Evolutionary conservation across 2,329 filamentous ascomycete species (phyloP), one percentile per base, ranked within the genome.

Genomic region (Teratosphaeria nubilosa): DNA sequence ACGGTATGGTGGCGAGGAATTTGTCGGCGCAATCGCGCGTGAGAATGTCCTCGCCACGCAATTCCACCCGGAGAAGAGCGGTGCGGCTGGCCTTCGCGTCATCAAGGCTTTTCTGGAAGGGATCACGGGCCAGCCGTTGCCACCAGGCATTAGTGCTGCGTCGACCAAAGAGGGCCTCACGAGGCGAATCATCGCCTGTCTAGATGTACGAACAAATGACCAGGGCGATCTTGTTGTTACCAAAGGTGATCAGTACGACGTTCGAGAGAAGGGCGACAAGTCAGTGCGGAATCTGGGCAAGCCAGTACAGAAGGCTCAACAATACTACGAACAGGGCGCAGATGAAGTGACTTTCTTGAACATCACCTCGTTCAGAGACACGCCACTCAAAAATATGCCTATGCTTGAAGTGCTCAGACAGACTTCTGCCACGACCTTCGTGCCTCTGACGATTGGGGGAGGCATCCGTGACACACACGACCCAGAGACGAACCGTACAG

Each of bases 301-400:
- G 75, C 94, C 94, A 1, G 91, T 99, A 54, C 91, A 96, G 64
- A 88, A 99, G 83, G 94, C 94, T 9, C 85, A 84, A 74, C 85
- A 84, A 68, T 99, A 99, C 79, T 99, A 97, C 78, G 87, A 95
- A 69, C 90, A 96, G 75, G 94, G 94, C 60, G 91, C 94, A 13
- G 94, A 99, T 74, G 94, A 99, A 75, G 83, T 99, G 58, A 96
- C 92, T 0, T 99, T 99, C 74, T 81, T 99, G 65, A 99, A 99
- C 80, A 99, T 99, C 70, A 99, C 92, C 1, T 94, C 88, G 22
- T 99, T 99, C 82, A 86, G 94, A 62, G 94, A 97, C 77, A 95
- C 91, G 64, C 94, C 94, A 7, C 76, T 97, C 13, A 89, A 86
- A 64, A 94, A 99, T 75, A 78, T 91, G 3, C 94, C 94, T 7